Evolutionary conservation across 164 flowering plant species (phyloP).

Genomic region (Piper betle): DNA sequence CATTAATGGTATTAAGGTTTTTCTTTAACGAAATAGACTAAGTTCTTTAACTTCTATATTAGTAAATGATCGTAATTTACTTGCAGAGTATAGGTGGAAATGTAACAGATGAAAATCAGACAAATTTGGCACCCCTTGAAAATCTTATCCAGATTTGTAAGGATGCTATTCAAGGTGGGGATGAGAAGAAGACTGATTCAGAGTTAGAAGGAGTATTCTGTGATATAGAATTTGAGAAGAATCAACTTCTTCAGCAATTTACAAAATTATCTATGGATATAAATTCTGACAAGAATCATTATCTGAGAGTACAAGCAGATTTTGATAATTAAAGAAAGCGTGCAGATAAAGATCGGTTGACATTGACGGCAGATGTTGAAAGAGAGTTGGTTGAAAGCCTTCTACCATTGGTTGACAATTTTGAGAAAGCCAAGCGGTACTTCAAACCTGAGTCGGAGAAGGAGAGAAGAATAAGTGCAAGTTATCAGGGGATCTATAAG

Average conservation of each 20-base stretch:
- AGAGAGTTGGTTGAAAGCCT: slow-evolving; percentile 76
- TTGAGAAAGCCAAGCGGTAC: slow-evolving; percentile 80
- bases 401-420: slow-evolving; percentile 76
- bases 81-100: not conserved
- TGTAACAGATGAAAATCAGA: slow-evolving; percentile 11
- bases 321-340: slow-evolving; percentile 87
- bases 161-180: slow-evolving; percentile 53
- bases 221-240: slow-evolving; percentile 41
- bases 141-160: slow-evolving; percentile 38
- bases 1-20: no score
- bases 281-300: slow-evolving; percentile 57
- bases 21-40: no score
- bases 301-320: slow-evolving; percentile 72
- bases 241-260: slow-evolving; percentile 38
- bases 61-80: no score
- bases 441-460: slow-evolving; percentile 64
- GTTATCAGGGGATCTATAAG: slow-evolving; percentile 95
- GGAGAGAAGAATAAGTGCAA: slow-evolving; percentile 71
- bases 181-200: slow-evolving; percentile 25
- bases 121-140: slow-evolving; percentile 20
- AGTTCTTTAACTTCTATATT: not conserved
- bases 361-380: slow-evolving; percentile 44
- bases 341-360: slow-evolving; percentile 57
- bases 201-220: slow-evolving; percentile 43
- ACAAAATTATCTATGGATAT: slow-evolving; percentile 41